Evolutionary conservation across 805 yeast species (phyloP), one percentile per base, ranked within the genome.

Genomic region (Candida chauliodis): DNA sequence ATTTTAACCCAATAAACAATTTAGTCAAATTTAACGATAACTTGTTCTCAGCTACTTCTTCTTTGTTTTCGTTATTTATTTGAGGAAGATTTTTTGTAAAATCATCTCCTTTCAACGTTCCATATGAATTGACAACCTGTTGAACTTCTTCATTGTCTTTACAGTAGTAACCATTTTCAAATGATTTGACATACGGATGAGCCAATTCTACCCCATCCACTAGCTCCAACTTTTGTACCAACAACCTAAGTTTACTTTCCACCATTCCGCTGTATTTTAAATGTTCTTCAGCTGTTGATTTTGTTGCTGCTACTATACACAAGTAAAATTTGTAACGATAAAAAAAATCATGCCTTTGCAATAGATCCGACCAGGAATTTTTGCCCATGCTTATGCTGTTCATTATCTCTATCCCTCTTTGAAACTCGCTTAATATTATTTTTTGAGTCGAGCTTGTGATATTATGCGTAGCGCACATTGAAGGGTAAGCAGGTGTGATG

Each of bases 381-480:
- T 71, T 75, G 21, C 88, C 88, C 10, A 67, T 44, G 40, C 66
- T 69, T 37, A 93, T 84, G 18, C 80, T 85, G 47, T 71, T 78
- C 67, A 87, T 78, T 9, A 89, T 68, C 30, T 75, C 78, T 5
- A 75, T 70, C 0, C 95, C 98, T 47, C 96, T 78, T 41, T 71
- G 63, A 48, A 93, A 73, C 58, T 93, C 99, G n/a, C 69, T 58
- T 56, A 88, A 55, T 24, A 93, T 86, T 16, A 93, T 77, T 50
- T 76, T 78, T 59, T 87, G 91, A 0, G 98, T 91, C 0, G 97
- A 88, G 13, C 76, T 78, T 2, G 95, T 82, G 31, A 93, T 90
- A 58, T 93, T 93, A 59, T 93, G 99, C 1, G 99, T 93, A 0
- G 99, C 96, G 64, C 99, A 93, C 99, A 93, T 93, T 1, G 97